Base-by-base conservation (phyloP, 352 stramenopile genomes). In the Globisporangium apiculatum region DNA sequence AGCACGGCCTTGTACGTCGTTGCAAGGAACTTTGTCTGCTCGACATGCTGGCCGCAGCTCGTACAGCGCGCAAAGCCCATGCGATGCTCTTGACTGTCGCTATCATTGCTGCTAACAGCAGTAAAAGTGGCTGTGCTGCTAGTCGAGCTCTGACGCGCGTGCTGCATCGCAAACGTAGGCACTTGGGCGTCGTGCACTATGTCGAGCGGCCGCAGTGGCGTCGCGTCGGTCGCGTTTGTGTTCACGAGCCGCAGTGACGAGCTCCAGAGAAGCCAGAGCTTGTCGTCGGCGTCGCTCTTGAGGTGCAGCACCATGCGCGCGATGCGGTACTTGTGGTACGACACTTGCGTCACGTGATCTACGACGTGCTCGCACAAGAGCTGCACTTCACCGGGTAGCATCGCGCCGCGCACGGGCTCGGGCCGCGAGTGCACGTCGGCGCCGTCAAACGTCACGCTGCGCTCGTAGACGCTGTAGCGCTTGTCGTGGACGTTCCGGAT, bases 271-370 rank as follows among this genome's bases (percentile, higher is more conserved):
- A 99, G 67, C 93, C 94, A 98, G 0, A 99, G 67, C 8, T 86
- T 86, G 68, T 97, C 94, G 24, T 96, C 83, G 0, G 89, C 79
- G 62, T 98, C 95, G 11, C 93, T 79, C 67, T 98, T 98, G 59
- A 99, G 93, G 62, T 98, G 96, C 6, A 98, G 48, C n/a, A 97
- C 91, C 86, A 98, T 97, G 47, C 93, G 79, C 17, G 78, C 88
- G 60, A 98, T 97, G 50, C 87, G 84, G 51, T 86, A 80, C 64
- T 97, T 95, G 63, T 95, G 83, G 61, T 97, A 96, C 9, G 81
- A 85, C 31, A 98, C 87, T 43, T 96, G 79, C 17, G 85, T 87
- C 42, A 99, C 92, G 66, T 98, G 93, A 38, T 89, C 77, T 4
- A 98, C 92, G 36, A 99, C 72, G 55, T 89, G 76, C 58, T 98